Percentiles rank a stretch among this genome's conserved stretches.
Conservation (phyloP, 2,329 filamentous ascomycete genomes). For the Leptographium wingfieldii region DNA sequence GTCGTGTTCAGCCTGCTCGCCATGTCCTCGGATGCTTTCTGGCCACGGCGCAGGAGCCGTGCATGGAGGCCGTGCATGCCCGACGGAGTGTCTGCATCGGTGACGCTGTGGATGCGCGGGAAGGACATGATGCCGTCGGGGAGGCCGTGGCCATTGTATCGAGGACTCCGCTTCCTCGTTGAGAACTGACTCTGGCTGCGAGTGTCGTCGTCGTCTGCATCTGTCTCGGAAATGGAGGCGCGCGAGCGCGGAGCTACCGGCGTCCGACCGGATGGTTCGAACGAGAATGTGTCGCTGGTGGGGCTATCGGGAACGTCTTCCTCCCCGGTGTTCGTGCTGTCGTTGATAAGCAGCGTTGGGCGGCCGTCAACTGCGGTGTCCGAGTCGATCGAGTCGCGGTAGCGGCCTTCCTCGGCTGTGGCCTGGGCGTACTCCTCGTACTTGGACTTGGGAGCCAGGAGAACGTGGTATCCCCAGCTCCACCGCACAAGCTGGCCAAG, state of each 20-base stretch:
- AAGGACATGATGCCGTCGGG: conserved; percentile 48
- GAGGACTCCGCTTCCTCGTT: conserved; percentile 16
- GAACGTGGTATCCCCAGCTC: conserved; percentile 95
- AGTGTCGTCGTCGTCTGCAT: conserved; percentile 19
- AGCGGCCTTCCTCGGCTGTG: conserved; percentile 44
- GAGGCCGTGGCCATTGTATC: conserved; percentile 14
- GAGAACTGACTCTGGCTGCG: conserved; percentile 6
- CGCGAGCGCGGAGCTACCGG: conserved; percentile 38
- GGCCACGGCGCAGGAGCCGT: conserved; percentile 19
- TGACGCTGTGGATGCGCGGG: conserved; percentile 36
- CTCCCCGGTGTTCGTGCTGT: conserved; percentile 4
- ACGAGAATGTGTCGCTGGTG: conserved; percentile 31
- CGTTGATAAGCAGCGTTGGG: not conserved
- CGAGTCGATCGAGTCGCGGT: conserved; percentile 30
- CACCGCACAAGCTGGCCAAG: conserved; percentile 88
- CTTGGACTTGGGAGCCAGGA: conserved; percentile 72
- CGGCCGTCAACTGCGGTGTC: not conserved
- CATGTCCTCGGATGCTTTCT: conserved; percentile 9
- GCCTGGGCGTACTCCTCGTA: conserved; percentile 52
- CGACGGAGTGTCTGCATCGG: conserved; percentile 27
- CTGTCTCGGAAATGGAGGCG: conserved; percentile 35
- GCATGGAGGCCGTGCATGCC: conserved; percentile 29
- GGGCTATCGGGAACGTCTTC: conserved; percentile 22
- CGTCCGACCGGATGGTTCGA: conserved; percentile 43
- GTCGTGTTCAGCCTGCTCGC: conserved; percentile 12